These are phyloP conservation scores for Fusarium oxysporum DNA, from an alignment of 2,329 filamentous ascomycete species.

Conservation along the genomic window DNA sequence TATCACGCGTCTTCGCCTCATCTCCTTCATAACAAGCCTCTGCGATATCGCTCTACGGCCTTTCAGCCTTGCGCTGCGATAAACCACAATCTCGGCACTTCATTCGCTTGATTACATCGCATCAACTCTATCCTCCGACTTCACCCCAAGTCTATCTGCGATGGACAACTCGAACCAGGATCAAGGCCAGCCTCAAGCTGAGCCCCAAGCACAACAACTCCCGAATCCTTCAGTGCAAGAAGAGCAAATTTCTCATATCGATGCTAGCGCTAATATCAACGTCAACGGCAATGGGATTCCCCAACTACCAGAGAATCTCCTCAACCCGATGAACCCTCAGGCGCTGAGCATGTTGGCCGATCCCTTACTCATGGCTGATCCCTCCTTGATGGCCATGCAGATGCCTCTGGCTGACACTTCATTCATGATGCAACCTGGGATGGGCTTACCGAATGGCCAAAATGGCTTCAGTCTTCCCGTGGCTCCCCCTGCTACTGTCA, in stretches of 20 bases:
- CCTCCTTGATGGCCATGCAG: conserved; percentile 41
- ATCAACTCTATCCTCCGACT: background rate
- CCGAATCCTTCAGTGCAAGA: conserved; percentile 16
- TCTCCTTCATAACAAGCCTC: conserved; percentile 37
- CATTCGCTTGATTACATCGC: background rate
- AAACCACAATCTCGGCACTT: background rate
- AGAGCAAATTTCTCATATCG: conserved; percentile 12
- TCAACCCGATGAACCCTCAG: conserved; percentile 40
- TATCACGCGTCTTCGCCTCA: conserved; percentile 31
- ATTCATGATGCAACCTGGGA: conserved; percentile 47
- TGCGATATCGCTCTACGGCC: conserved; percentile 20
- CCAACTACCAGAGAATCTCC: conserved; percentile 37
- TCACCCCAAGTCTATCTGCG: background rate
- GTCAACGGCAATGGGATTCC: conserved; percentile 34
- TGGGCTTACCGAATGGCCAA: conserved; percentile 49
- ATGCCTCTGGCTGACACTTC: conserved; percentile 46
- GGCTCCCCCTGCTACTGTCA: conserved; percentile 46
- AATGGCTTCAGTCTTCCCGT: conserved; percentile 42
- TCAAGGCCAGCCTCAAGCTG: conserved; percentile 36
- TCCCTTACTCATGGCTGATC: conserved; percentile 43
- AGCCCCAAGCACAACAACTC: conserved; percentile 37
- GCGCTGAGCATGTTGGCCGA: conserved; percentile 42
- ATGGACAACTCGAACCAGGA: conserved; percentile 40
- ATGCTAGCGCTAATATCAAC: conserved; percentile 18
- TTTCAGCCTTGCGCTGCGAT: conserved; percentile 33